A percentile compares a stretch with the other conserved stretches of the same genome.
phyloP scores from a whole-genome alignment of 2,329 filamentous ascomycete genomes.

The Penicillium sp. region DNA sequence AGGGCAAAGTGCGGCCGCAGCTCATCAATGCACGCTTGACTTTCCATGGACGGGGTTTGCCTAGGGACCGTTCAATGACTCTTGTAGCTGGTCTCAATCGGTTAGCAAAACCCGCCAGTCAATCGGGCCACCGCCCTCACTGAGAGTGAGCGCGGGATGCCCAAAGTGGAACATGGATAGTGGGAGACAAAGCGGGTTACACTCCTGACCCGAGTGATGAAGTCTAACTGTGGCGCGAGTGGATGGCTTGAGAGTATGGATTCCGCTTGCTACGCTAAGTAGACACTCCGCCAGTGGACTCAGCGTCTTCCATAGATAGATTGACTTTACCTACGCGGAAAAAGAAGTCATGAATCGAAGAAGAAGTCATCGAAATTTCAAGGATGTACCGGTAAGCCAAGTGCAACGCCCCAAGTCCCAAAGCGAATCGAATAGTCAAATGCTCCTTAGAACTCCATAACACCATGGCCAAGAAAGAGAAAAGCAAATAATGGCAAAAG shows the following conservation, averaged over 20 bases:
- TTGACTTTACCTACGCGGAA: background rate
- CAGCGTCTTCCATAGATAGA: background rate
- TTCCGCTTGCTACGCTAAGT: too few species aligned
- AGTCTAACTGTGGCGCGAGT: too few species aligned
- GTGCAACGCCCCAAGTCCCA: background rate
- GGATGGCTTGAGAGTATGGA: too few species aligned
- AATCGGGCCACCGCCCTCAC: slow-evolving; percentile 3
- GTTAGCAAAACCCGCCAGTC: too few species aligned
- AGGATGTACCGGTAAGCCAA: background rate
- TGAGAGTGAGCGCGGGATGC: background rate
- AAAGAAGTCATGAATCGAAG: background rate
- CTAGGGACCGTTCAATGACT: too few species aligned
- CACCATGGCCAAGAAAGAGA: slow-evolving; percentile 14
- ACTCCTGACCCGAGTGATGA: too few species aligned
- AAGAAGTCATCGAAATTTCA: background rate
- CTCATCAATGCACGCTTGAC: too few species aligned
- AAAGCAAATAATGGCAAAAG: background rate
- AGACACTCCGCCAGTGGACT: too few species aligned
- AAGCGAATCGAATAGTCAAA: slow-evolving; percentile 3
- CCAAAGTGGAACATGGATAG: background rate
- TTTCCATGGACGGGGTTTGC: too few species aligned
- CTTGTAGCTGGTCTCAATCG: too few species aligned
- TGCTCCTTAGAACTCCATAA: slow-evolving; percentile 18
- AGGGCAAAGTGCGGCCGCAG: too few species aligned
- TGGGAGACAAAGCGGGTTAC: too few species aligned